Base-by-base conservation (phyloP, 2,329 filamentous ascomycete genomes). In the Phialemoniopsis sp. region DNA sequence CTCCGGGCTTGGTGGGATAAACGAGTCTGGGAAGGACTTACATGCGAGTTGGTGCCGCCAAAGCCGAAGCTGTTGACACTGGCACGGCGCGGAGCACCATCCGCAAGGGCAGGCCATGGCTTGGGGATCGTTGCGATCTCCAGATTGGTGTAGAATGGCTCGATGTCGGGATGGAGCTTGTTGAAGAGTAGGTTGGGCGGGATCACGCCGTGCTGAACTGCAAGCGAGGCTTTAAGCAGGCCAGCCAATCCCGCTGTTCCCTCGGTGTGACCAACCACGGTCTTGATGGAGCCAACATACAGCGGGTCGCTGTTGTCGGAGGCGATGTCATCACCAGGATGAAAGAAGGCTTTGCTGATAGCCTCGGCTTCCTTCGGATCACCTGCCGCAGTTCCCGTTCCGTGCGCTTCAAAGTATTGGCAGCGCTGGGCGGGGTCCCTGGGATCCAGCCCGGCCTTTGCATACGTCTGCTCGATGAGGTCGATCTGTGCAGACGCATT, bases 341-440 rank as follows among this genome's bases (percentile, higher is more conserved):
- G 19, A 16, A 45, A 48, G 21, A 60, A 60, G 7, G 56, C 57
- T 3, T 37, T 39, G 3, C 48, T 44, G n/a, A 70, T 57, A 13
- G 63, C 67, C n/a, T 50, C 47, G 19, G 63, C 59, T 42, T 72
- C 68, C 15, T 57, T 49, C 1, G 63, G 61, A 40, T 72, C 67
- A 8, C 68, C 68, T 2, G 58, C 56, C 9, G 47, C 46, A 3
- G 68, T 72, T 3, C 66, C 66, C 1, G 67, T 69, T 32, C 48
- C 51, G 28, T 53, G 49, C 4, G 46, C 48, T 29, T 52, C 29
- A 29, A 44, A 48, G 15, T 34, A 45, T 29, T 50, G 48, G 4
- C 60, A 57, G 5, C 54, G 50, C 26, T 63, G 53, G 2, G 41
- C 37, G 3, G 48, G 47, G 9, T 41, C 39, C 5, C 14, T 33